Evolutionary conservation across 495 filamentous ascomycete genomes (phyloP).

Genomic region (Talaromyces wortmannii): DNA sequence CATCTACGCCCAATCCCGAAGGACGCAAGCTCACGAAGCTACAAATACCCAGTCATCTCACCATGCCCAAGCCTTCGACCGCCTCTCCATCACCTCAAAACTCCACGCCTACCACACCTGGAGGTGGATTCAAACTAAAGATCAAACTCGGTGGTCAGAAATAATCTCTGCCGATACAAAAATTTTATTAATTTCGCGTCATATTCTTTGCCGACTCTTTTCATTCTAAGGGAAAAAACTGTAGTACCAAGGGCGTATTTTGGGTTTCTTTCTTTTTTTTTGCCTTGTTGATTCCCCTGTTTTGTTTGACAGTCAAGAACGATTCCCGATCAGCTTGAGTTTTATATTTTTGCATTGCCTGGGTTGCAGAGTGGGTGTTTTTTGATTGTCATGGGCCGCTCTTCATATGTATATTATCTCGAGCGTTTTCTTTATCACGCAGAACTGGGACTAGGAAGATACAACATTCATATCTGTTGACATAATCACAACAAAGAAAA

Average conservation of each 20-base stretch:
- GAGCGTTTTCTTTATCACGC: neutral
- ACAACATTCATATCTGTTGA: neutral
- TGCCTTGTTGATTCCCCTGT: slow-evolving; percentile 6
- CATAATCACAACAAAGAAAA: too few relatives aligned
- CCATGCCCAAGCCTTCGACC: slow-evolving; percentile 15
- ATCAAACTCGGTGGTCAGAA: slow-evolving; percentile 25
- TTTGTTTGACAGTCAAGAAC: neutral
- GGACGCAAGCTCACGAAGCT: slow-evolving; percentile 22
- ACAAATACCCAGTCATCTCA: slow-evolving; percentile 26
- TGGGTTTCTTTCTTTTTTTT: neutral
- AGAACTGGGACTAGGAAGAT: neutral
- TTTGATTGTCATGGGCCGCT: neutral
- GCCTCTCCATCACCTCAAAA: slow-evolving; percentile 11
- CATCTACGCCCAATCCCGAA: slow-evolving; percentile 12
- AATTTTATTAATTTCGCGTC: neutral
- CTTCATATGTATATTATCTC: neutral
- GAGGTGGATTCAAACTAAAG: slow-evolving; percentile 35
- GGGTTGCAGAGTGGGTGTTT: neutral
- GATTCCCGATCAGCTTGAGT: neutral
- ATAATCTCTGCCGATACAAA: neutral
- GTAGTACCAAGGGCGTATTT: neutral
- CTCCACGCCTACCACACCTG: slow-evolving; percentile 24
- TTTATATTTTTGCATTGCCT: neutral
- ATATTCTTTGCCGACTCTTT: neutral
- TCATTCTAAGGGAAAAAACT: neutral